phyloP scores from a whole-genome alignment of 148 eudicot genomes.

The Chenopodium quinoa region DNA sequence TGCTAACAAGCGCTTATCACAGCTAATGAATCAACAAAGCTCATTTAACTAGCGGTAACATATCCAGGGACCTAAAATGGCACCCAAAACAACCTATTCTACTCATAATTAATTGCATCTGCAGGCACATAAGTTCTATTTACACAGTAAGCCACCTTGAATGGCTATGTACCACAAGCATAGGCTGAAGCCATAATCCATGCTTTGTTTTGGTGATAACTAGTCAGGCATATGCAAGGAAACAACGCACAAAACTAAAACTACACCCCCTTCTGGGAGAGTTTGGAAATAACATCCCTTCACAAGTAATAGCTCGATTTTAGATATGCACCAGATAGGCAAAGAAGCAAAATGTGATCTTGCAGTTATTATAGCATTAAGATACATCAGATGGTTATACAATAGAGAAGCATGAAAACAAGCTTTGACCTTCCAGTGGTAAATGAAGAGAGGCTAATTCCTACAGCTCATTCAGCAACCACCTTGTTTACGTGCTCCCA shows the following conservation, averaged over 20 bases:
- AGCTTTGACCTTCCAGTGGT: constrained; percentile 8
- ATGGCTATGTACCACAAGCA: not conserved
- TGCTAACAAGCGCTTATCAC: too few species aligned
- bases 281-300: not conserved
- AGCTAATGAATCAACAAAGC: too few species aligned
- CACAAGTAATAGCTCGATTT: constrained; percentile 3
- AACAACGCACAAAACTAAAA: not conserved
- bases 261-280: too few species aligned
- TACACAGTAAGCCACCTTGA: not conserved
- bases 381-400: constrained; percentile 24
- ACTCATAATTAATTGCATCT: too few species aligned
- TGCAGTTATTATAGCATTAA: constrained; percentile 10
- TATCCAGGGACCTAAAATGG: not conserved
- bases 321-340: constrained; percentile 25
- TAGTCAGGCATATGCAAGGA: too few species aligned
- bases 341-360: constrained; percentile 4
- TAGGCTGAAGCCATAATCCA: not conserved
- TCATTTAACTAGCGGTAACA: too few species aligned
- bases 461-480: constrained; percentile 10
- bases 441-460: constrained; percentile 15
- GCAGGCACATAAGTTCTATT: too few species aligned
- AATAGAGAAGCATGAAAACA: constrained; percentile 14
- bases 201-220: too few species aligned
- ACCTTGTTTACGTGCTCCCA: constrained; percentile 47
- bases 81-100: not conserved